Base-by-base conservation (phyloP, 495 filamentous ascomycete genomes). In the Coniosporium apollinis region DNA sequence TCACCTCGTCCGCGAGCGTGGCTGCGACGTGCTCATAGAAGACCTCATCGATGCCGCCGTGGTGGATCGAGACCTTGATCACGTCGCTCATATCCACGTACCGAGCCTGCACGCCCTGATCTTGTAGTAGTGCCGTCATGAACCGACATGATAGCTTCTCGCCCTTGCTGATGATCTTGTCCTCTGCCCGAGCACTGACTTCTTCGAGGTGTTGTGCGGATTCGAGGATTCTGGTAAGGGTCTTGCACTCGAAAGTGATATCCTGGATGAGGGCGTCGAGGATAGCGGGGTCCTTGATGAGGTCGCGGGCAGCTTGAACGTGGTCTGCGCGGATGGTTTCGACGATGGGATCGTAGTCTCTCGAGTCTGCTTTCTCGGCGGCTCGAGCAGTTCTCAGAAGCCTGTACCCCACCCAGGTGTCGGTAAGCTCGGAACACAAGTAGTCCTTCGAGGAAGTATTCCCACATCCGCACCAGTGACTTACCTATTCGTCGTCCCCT, bases 401-500 rank as follows among this genome's bases (percentile, higher is more conserved):
- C n/a, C n/a, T n/a, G n/a, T n/a, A n/a, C n/a, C n/a, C n/a, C n/a
- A n/a, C n/a, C n/a, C n/a, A n/a, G n/a, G n/a, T n/a, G n/a, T n/a
- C n/a, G n/a, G n/a, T n/a, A n/a, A n/a, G n/a, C n/a, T n/a, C n/a
- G n/a, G n/a, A n/a, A n/a, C n/a, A n/a, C n/a, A n/a, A n/a, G n/a
- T n/a, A n/a, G n/a, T n/a, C n/a, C n/a, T n/a, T n/a, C n/a, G n/a
- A n/a, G n/a, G n/a, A n/a, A n/a, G n/a, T n/a, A n/a, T n/a, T n/a
- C n/a, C n/a, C n/a, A n/a, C n/a, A n/a, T n/a, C n/a, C n/a, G n/a
- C n/a, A n/a, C n/a, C n/a, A n/a, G n/a, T n/a, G 2, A 64, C 79
- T 72, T 62, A 91, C 82, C 83, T 72, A 62, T 89, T 96, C 28
- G 89, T 96, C 30, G 89, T 94, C 34, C 86, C 86, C 38, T 87